Evolutionary conservation across 768 basidiomycete genomes (phyloP).

Genomic region (Stropharia rugosoannulata): DNA sequence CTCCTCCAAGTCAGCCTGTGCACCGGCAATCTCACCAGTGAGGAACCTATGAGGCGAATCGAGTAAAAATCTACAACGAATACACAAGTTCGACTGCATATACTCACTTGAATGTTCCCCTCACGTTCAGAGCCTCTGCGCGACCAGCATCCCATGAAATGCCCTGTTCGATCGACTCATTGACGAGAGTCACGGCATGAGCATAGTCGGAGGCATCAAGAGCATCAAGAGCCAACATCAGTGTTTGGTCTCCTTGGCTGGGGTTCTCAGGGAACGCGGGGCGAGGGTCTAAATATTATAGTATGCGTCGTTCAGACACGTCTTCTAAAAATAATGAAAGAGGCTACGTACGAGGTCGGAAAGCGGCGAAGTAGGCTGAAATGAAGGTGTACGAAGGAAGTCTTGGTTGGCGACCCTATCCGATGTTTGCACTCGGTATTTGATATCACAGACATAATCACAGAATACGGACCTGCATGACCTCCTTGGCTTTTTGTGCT

Average conservation of each 20-base stretch:
- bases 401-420: slow-evolving; percentile 64
- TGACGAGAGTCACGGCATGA: slow-evolving; percentile 76
- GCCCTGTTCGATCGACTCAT: slow-evolving; percentile 86
- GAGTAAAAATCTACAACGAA: neutral
- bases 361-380: slow-evolving; percentile 94
- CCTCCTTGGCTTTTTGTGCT: slow-evolving; percentile 66
- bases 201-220: slow-evolving; percentile 82
- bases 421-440: slow-evolving; percentile 18
- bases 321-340: neutral
- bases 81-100: neutral
- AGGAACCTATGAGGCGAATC: slow-evolving; percentile 63
- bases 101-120: slow-evolving; percentile 92
- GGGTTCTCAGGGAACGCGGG: slow-evolving; percentile 75
- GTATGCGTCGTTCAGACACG: neutral
- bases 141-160: slow-evolving; percentile 72
- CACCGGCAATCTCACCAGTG: slow-evolving; percentile 76
- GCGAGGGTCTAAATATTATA: slow-evolving; percentile 46
- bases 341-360: slow-evolving; percentile 73
- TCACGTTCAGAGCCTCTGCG: slow-evolving; percentile 88
- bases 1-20: slow-evolving; percentile 80
- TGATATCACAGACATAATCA: neutral
- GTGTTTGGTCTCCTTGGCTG: slow-evolving; percentile 79
- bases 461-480: slow-evolving; percentile 55
- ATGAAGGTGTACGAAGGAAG: slow-evolving; percentile 92
- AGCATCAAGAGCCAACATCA: slow-evolving; percentile 79